Base-by-base conservation (phyloP, 2,329 filamentous ascomycete genomes). In the Fusarium odoratissimum region DNA sequence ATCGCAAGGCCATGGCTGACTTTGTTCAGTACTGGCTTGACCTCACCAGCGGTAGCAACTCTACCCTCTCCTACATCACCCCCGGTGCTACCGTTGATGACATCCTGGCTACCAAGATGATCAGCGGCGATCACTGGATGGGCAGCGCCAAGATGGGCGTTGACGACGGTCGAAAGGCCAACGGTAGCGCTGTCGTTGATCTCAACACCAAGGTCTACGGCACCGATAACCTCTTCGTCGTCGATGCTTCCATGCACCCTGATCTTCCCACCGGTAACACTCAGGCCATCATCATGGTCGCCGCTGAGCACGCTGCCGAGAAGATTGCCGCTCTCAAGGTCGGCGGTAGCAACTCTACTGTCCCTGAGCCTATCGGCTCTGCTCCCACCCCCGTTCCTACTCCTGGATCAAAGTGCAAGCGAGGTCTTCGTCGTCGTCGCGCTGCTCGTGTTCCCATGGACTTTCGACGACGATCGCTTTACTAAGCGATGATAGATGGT, bases 201-300 rank as follows among this genome's bases (percentile, higher is more conserved):
- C 76, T 84, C 9, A 82, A 90, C 78, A 87, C 87, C 56, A 87
- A 85, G 77, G 87, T 90, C 8, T 90, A 88, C 71, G 88, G 89
- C 48, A 90, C 87, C 0, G 86, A 90, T 67, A 90, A 90, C 79
- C 80, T 90, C 51, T 90, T 89, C 75, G 86, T 91, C 17, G 87
- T 91, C 6, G 90, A 91, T 68, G 89, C 87, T 1, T 86, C 86
- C 28, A 89, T 91, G 70, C 90, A 91, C 80, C 90, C 90, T 0
- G 90, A 79, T 46, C 23, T 78, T 40, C 76, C 76, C 5, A 78
- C 76, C 1, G 76, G 76, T 8, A 78, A 78, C 70, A 78, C 76
- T 2, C 76, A 78, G 66, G 67, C 76, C 6, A 78, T 78, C 46
- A 78, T 78, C 52, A 78, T 78, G 76, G 71, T 78, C 11, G 74